Evolutionary conservation across 495 filamentous ascomycete species (phyloP), one percentile per base, ranked within the genome.

Genomic region (Talaromyces trachyspermus): DNA sequence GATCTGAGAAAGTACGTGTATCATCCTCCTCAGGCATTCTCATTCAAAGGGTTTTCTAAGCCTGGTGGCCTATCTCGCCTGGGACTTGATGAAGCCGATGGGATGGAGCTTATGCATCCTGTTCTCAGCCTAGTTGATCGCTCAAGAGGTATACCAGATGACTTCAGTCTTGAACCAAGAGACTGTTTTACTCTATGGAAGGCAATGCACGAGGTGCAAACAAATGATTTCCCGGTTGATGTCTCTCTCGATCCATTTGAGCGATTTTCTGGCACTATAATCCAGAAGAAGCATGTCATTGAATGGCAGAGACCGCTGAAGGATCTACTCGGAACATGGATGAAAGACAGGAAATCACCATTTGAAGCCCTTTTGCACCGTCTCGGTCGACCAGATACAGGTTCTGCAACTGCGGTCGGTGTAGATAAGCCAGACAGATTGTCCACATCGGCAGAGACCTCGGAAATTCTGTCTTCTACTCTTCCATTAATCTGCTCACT

Each of bases 1-100:
- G 85, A 90, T 58, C 60, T 90, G 3, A 70, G 85, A 17, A 88
- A 88, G 50, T 88, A 80, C 47, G 53, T 79, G 18, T 85, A 84
- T 53, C 55, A 63, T 2, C 72, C 78, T 1, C 72, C 75, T 0
- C 54, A 64, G 12, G 45, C 49, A 0, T 80, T 84, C 50, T 41
- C 53, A 0, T 89, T 89, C 58, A 52, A 67, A 10, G 82, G 80
- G 0, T 58, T 90, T 12, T 32, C 49, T 0, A 61, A 70, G 1
- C 54, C 68, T 11, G 37, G 52, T 9, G 49, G 50, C 1, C 65
- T 79, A 50, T 57, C 54, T 3, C 54, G 54, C 0, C 55, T 80
- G 1, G 76, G 75, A n/a, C 60, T 83, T 6, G 80, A 82, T 57
- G 61, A 60, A n/a, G 49, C 69, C 30, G 36, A 49, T 20, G 66